Percentiles rank a stretch among this genome's conserved stretches.
phyloP scores from a whole-genome alignment of 1,284 basidiomycete genomes.

The Vanrija humicola region DNA sequence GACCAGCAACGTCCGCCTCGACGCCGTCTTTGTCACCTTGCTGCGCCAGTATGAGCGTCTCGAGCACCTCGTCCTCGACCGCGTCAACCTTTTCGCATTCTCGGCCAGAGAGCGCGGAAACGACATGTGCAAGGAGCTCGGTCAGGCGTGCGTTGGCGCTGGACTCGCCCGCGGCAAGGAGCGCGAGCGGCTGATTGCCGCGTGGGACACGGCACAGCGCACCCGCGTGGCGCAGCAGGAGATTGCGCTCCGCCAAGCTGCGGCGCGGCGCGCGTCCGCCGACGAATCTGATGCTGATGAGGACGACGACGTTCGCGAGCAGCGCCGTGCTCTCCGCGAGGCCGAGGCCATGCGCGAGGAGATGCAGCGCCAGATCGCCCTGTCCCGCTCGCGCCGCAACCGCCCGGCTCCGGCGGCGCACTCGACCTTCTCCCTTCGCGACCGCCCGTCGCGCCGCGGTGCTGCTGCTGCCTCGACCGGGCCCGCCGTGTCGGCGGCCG shows the following conservation, averaged over 20 bases:
- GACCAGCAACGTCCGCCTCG: conserved; percentile 49
- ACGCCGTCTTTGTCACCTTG: conserved; percentile 39
- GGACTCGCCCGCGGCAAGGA: conserved; percentile 45
- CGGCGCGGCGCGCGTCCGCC: conserved; percentile 2
- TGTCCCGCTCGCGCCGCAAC: conserved; percentile 37
- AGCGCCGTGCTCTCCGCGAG: conserved; percentile 18
- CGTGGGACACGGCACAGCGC: conserved; percentile 40
- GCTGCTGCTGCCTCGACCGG: conserved; percentile 10
- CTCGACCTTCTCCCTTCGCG: conserved; percentile 44
- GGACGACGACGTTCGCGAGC: conserved; percentile 12
- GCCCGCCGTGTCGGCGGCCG: conserved; percentile 12
- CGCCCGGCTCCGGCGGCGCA: conserved; percentile 43
- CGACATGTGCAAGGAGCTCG: conserved; percentile 42
- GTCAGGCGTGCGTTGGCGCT: conserved; percentile 35
- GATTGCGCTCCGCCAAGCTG: conserved; percentile 15
- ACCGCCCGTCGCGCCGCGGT: conserved; percentile 24
- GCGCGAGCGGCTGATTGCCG: conserved; percentile 40
- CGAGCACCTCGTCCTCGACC: conserved; percentile 49
- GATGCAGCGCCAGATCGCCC: conserved; percentile 27
- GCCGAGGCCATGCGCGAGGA: conserved; percentile 23
- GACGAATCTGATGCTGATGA: conserved; percentile 15
- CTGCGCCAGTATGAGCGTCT: conserved; percentile 34
- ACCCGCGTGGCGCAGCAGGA: conserved; percentile 29
- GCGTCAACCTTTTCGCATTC: conserved; percentile 50
- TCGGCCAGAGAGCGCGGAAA: conserved; percentile 41